Conservation (phyloP, 495 filamentous ascomycete genomes). For the Chaetomium cochliodes region DNA sequence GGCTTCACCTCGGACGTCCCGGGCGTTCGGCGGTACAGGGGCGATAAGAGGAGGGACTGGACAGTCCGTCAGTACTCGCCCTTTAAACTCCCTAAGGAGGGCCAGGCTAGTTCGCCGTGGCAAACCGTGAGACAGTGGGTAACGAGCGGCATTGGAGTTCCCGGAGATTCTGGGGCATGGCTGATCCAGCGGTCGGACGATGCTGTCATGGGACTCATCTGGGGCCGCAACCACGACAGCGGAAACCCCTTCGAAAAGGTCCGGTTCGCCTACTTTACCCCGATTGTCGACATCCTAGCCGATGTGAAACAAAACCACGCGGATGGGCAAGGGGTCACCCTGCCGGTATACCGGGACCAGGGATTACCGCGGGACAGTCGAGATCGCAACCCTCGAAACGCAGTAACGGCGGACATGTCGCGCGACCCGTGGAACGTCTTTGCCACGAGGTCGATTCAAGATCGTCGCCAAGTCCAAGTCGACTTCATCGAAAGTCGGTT, state of each 20-base stretch:
- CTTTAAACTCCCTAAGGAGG: not conserved
- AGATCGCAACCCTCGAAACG: not conserved
- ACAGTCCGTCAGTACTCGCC: constrained; percentile 25
- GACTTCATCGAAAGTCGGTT: not conserved
- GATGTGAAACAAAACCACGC: constrained; percentile 11
- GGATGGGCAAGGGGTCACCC: not conserved
- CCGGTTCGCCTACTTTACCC: constrained; percentile 25
- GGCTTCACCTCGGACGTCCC: constrained; percentile 25
- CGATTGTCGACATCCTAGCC: constrained; percentile 22
- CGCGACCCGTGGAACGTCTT: constrained; percentile 7
- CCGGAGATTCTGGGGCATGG: constrained; percentile 27
- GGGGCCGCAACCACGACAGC: constrained; percentile 23
- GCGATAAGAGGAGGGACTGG: constrained; percentile 20
- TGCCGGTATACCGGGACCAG: not conserved
- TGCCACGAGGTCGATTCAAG: not conserved
- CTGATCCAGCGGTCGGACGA: constrained; percentile 25
- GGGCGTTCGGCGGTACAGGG: constrained; percentile 17
- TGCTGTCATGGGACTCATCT: constrained; percentile 22
- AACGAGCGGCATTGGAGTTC: constrained; percentile 23
- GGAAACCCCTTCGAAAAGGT: constrained; percentile 11
- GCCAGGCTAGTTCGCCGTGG: not conserved
- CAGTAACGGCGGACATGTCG: constrained; percentile 3
- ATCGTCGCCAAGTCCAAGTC: not conserved
- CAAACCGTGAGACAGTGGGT: constrained; percentile 25
- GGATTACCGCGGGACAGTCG: not conserved